Evolutionary conservation across 202 grass and related monocot species (phyloP), one percentile per base, ranked within the genome.

Genomic region (Musa balbisiana): DNA sequence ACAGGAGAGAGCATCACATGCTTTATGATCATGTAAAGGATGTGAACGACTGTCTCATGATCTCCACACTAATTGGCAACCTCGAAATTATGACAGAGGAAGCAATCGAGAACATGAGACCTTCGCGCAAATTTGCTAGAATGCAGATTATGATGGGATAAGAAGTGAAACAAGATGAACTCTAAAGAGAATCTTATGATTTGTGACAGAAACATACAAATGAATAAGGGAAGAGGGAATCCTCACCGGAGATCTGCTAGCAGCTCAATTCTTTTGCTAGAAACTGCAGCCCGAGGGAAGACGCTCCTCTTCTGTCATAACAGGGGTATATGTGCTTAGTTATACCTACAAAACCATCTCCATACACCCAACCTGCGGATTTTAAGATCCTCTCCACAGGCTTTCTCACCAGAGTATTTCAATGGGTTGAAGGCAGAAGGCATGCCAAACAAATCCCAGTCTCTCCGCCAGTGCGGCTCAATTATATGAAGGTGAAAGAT

Each of bases 391-490:
- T 43, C 58, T 64, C 24, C 58, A 62, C 58, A 64, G 33, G 64
- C 33, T 6, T 12, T 16, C 55, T 43, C 33, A 43, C 33, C 33
- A 64, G 33, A 60, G 51, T 63, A 16, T 64, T 59, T 25, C 20
- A 63, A 68, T 51, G 53, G 27, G 26, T 29, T 80, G 73, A 43
- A 66, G 67, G 66, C 53, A 71, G 73, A 43, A 66, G 67, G 66
- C 53, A 71, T 43, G 78, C 19, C 54, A 72, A 80, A 70, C 67
- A 79, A 78, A 72, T 80, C 67, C 54, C 67, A 51, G 66, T 63
- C 50, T 1, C 33, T 56, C 27, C 54, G 66, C 78, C 67, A 71
- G 67, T 80, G 27, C 78, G 63, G 78, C 17, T 52, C 78, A 80
- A 68, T 33, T 59, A 58, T 79, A 29, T 73, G 69, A 51, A 70